Evolutionary conservation across 768 basidiomycete genomes (phyloP), one percentile per base, ranked within the genome.

Genomic region (Russula emetica): DNA sequence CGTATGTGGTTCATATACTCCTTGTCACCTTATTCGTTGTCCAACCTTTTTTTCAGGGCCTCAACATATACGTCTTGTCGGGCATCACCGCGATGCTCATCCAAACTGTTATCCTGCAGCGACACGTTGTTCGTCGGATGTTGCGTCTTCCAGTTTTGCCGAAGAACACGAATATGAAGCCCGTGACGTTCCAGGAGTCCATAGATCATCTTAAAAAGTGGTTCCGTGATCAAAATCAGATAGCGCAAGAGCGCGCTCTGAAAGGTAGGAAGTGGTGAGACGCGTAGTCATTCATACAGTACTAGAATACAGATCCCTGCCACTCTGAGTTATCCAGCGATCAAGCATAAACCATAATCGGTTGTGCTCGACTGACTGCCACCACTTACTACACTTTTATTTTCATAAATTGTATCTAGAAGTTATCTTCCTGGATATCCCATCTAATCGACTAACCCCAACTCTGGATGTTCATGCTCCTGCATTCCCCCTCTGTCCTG

Each of bases 61-160:
- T 87, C 51, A 77, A 83, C 65, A 69, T 88, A 61, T 84, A 86
- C 74, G 77, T 87, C 74, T 71, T 80, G 3, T 77, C 81, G 45
- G 81, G 84, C 63, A 78, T 83, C 70, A 0, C 64, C 4, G 51
- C 80, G 61, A 77, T 83, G 36, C 72, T 78, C 40, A 32, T 78
- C 13, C 87, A 88, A 69, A 78, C 81, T 6, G 32, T 72, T 10
- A 9, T 83, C 55, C 73, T 87, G 26, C 79, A 79, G 40, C 66
- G 72, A 10, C 74, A 77, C 24, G 70, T 73, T 9, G 72, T 84
- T 45, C 79, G 83, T 38, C 72, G 71, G 30, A 55, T 70, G 11
- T 71, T 82, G 28, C 69, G 70, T 55, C 75, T 81, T 63, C 74
- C 76, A 3, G 18, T 67, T 45, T 55, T 74, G 22, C 63, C 68